phyloP scores from a whole-genome alignment of 2,329 filamentous ascomycete species.

The Massarina eburnea region DNA sequence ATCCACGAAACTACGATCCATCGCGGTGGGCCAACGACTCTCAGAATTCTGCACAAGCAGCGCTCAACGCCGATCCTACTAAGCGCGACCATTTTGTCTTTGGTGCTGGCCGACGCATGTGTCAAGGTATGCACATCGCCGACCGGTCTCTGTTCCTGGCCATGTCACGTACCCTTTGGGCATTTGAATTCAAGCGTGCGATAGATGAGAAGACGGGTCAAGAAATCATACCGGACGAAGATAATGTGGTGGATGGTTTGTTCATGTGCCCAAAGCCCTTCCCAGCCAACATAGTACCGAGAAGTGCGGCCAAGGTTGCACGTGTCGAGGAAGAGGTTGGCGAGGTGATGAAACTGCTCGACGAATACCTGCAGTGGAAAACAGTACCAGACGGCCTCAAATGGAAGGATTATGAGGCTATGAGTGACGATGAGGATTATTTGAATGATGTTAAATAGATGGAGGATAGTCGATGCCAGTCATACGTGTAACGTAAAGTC shows the following conservation, averaged over 20 bases:
- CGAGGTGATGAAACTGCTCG: background rate
- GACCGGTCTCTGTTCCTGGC: constrained; percentile 34
- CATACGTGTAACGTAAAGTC: too few relatives aligned
- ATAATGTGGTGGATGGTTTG: background rate
- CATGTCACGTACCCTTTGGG: constrained; percentile 39
- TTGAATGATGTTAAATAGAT: background rate
- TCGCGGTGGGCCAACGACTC: constrained; percentile 37
- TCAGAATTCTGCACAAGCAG: constrained; percentile 34
- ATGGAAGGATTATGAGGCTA: background rate
- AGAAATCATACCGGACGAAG: background rate
- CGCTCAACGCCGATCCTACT: constrained; percentile 27
- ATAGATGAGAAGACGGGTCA: constrained; percentile 2
- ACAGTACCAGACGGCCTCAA: background rate
- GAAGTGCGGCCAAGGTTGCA: background rate
- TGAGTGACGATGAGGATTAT: background rate
- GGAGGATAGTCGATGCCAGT: too few relatives aligned
- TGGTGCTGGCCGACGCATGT: constrained; percentile 42
- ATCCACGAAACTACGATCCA: constrained; percentile 50
- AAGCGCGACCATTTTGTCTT: constrained; percentile 43
- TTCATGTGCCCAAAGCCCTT: background rate
- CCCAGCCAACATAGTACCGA: background rate
- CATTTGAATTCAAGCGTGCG: constrained; percentile 21
- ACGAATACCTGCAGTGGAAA: background rate
- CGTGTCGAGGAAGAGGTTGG: background rate
- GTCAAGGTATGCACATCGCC: constrained; percentile 43